These are phyloP conservation scores for Wickerhamiella domercqiae DNA, from an alignment of 805 yeast genomes.

Conservation along the genomic window DNA sequence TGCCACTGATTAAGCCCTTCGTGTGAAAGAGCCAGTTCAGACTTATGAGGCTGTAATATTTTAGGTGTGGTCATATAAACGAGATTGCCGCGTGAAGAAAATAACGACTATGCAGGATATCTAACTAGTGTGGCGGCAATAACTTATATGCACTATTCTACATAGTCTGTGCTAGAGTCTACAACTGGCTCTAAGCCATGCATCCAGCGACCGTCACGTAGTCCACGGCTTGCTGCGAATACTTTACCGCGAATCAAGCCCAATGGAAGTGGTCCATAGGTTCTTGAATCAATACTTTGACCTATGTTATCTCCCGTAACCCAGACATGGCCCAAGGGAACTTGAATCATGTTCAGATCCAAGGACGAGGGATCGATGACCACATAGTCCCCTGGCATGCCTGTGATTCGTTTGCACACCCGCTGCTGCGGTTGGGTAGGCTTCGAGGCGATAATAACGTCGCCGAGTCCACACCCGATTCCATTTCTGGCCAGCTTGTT, in stretches of 20 bases:
- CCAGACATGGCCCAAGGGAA: slow-evolving; percentile 95
- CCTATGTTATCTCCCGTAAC: slow-evolving; percentile 88
- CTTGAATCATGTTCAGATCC: slow-evolving; percentile 45
- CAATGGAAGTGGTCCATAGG: slow-evolving; percentile 81
- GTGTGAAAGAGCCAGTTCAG: too few species aligned
- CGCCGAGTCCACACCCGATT: slow-evolving; percentile 58
- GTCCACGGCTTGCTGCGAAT: slow-evolving; percentile 26
- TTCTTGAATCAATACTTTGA: slow-evolving; percentile 76
- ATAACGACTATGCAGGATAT: too few species aligned
- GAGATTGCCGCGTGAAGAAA: too few species aligned
- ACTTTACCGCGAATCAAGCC: slow-evolving; percentile 80
- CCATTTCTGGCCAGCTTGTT: slow-evolving; percentile 50
- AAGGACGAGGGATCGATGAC: slow-evolving; percentile 56
- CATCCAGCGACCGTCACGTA: slow-evolving; percentile 9
- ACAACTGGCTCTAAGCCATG: slow-evolving; percentile 5
- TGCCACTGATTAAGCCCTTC: too few species aligned
- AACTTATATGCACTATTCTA: too few species aligned
- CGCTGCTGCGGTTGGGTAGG: slow-evolving; percentile 78
- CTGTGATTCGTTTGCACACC: slow-evolving; percentile 86
- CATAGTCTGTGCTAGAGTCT: too few species aligned
- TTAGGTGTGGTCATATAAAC: too few species aligned
- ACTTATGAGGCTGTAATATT: too few species aligned
- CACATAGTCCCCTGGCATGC: slow-evolving; percentile 88
- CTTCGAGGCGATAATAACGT: slow-evolving; percentile 70
- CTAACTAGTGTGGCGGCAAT: too few species aligned